These are phyloP conservation scores for Lithohypha guttulata DNA, from an alignment of 2,329 filamentous ascomycete genomes.

Conservation along the genomic window DNA sequence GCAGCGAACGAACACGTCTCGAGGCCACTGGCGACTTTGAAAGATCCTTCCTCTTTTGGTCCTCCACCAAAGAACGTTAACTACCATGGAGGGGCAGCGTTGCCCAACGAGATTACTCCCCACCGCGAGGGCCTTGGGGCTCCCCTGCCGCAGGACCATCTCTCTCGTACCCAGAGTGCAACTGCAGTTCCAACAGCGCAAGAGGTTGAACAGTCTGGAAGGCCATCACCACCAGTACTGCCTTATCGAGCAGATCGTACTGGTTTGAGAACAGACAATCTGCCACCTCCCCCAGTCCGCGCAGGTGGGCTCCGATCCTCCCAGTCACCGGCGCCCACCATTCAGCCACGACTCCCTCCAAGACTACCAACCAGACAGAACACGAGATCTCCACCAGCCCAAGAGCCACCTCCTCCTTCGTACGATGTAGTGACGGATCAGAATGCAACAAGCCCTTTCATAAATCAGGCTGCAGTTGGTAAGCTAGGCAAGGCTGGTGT, in stretches of 20 bases:
- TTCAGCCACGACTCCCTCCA: conserved; percentile 52
- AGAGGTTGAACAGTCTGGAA: conserved; percentile 28
- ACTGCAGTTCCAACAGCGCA: conserved; percentile 20
- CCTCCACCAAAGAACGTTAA: conserved; percentile 63
- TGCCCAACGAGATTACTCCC: conserved; percentile 36
- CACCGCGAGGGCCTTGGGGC: conserved; percentile 34
- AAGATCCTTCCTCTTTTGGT: conserved; percentile 66
- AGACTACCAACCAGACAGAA: conserved; percentile 57
- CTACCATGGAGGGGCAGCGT: conserved; percentile 36
- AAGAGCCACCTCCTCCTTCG: conserved; percentile 33
- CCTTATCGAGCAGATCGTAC: conserved; percentile 62
- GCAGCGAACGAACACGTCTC: conserved; percentile 40
- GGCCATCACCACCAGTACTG: conserved; percentile 43
- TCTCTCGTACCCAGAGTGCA: conserved; percentile 25
- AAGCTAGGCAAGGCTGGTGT: conserved; percentile 65
- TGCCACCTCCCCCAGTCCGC: conserved; percentile 57
- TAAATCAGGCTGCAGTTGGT: conserved; percentile 51
- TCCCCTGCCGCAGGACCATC: conserved; percentile 31
- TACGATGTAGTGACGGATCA: conserved; percentile 36
- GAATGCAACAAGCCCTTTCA: conserved; percentile 27
- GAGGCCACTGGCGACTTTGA: conserved; percentile 57
- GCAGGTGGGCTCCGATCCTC: conserved; percentile 31
- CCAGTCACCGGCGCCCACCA: conserved; percentile 23
- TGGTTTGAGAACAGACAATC: conserved; percentile 55
- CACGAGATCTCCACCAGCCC: conserved; percentile 33